A percentile compares a stretch with the other conserved stretches of the same genome.
Conservation (phyloP, 2,329 filamentous ascomycete species). For the Sporothrix brasiliensis region DNA sequence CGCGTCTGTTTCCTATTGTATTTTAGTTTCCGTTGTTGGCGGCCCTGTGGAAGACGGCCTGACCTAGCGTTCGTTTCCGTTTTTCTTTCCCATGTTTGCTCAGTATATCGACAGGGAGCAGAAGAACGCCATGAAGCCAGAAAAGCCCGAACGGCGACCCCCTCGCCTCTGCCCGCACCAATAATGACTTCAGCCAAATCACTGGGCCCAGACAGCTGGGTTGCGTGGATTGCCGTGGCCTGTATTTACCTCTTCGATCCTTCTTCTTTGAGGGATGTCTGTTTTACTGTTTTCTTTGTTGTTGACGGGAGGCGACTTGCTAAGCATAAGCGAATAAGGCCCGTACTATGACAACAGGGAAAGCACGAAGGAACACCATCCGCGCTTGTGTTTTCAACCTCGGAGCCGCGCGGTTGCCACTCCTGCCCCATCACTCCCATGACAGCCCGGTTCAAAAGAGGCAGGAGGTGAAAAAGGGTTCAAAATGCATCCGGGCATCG, state of each 20-base stretch:
- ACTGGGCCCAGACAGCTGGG: slow-evolving; percentile 21
- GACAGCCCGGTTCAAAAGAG: too few species aligned
- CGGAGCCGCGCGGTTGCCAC: too few species aligned
- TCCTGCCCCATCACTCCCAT: too few species aligned
- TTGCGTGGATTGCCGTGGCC: too few species aligned
- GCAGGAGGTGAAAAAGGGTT: too few species aligned
- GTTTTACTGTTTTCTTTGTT: neutral
- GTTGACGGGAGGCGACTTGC: neutral
- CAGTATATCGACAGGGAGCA: neutral
- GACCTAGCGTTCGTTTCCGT: neutral
- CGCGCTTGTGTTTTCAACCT: too few species aligned
- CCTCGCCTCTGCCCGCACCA: neutral
- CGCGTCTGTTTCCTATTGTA: neutral
- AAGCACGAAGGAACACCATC: too few species aligned
- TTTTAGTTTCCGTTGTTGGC: neutral
- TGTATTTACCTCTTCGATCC: neutral
- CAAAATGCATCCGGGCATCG: too few species aligned
- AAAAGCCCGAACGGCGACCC: neutral
- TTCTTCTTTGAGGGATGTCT: too few species aligned
- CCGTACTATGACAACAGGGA: too few species aligned
- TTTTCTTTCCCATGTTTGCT: slow-evolving; percentile 8
- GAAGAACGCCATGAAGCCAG: neutral
- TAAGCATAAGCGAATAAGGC: too few species aligned
- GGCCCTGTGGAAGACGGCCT: neutral
- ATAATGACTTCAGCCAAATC: slow-evolving; percentile 16